Evolutionary conservation across 441 rosid species (phyloP).

Genomic region (Pelargonium citronellum): DNA sequence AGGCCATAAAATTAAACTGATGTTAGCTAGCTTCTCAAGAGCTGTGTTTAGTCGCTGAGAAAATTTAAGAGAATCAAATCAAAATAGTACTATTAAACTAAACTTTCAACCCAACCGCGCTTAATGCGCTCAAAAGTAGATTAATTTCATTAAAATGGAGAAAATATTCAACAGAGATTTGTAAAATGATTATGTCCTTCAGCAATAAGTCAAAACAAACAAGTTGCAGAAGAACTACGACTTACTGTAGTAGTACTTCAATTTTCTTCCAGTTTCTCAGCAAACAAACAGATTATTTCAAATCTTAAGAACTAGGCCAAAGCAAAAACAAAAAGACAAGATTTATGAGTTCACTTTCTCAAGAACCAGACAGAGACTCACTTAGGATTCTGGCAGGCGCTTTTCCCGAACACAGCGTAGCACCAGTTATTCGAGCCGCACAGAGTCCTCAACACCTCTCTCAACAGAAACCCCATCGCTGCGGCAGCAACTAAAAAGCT

Average conservation of each 20-base stretch:
- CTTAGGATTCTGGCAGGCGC: conserved; percentile 83
- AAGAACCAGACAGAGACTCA: conserved; percentile 23
- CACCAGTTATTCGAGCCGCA: conserved; percentile 70
- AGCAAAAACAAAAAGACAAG: neutral
- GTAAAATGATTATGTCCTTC: neutral
- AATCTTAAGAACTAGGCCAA: conserved; percentile 18
- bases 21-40: conserved; percentile 3
- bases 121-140: neutral
- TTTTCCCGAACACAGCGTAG: conserved; percentile 94
- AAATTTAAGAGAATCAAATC: neutral
- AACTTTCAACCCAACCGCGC: neutral
- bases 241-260: neutral
- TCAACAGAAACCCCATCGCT: conserved; percentile 52
- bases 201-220: neutral
- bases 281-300: neutral
- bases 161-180: neutral
- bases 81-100: neutral
- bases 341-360: neutral
- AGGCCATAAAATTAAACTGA: neutral
- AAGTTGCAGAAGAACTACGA: neutral
- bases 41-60: conserved; percentile 22
- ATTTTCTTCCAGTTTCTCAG: neutral
- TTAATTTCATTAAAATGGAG: neutral
- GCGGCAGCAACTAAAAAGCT: conserved; percentile 13
- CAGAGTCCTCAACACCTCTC: conserved; percentile 66